Evolutionary conservation across 805 yeast genomes (phyloP), one percentile per base, ranked within the genome.

Genomic region (Saccharomycopsis olivae): DNA sequence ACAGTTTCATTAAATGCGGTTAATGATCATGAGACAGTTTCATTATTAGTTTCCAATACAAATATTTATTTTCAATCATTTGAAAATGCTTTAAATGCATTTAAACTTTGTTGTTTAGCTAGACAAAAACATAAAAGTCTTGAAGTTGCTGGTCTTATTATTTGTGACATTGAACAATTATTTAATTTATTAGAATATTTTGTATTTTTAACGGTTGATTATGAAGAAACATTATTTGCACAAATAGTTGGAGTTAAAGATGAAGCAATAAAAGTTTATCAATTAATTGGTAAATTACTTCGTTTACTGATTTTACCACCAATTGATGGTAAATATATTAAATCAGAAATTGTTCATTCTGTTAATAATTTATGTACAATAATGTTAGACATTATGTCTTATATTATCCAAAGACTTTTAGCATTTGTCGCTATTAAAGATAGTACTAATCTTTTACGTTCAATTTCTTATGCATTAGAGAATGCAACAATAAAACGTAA

Each of bases 101-200:
- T 32, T 36, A 40, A 30, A 24, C 15, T 33, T n/a, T 36, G 31
- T 28, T 43, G 47, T 36, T 29, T 43, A 11, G 33, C 40, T 4
- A 36, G 43, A 11, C 47, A 40, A 19, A 39, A 43, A 15, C 47
- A 43, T 23, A 37, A 40, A 18, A 35, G 41, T 9, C 14, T 43
- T 9, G 37, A 36, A 16, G 31, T 30, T 6, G 30, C 40, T 29
- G 47, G 43, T 3, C 29, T 43, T n/a, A 19, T 43, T 27, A 19
- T 43, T 3, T 43, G 47, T 25, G 47, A 43, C 23, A 29, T 43
- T 27, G 47, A 43, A 23, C 40, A 39, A 23, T 18, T 43, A 10
- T 39, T 40, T 24, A 39, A 19, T 24, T 27, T 43, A 15, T 16
- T 33, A 25, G 44, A 43, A 18, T 43, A 32, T 24, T 43, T 43